These are phyloP conservation scores for Coemansia sp. DNA, from an alignment of 192 early-diverging fungal species.

Conservation along the genomic window DNA sequence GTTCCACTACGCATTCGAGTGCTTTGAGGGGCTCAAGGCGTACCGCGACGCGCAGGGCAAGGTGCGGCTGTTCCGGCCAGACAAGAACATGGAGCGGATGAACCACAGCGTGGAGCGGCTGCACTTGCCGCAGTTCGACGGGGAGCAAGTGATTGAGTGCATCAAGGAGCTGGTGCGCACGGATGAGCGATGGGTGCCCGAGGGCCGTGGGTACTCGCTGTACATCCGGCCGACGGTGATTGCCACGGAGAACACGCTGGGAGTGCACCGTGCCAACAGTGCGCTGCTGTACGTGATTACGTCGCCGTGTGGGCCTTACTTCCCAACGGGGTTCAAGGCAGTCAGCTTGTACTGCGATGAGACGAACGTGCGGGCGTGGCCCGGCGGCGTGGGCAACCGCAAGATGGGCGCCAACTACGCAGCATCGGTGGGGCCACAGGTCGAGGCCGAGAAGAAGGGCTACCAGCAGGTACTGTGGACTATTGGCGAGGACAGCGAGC, in stretches of 20 bases:
- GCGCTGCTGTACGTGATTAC: slow-evolving; percentile 87
- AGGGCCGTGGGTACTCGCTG: slow-evolving; percentile 87
- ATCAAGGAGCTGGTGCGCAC: slow-evolving; percentile 81
- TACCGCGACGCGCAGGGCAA: slow-evolving; percentile 90
- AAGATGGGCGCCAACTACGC: slow-evolving; percentile 81
- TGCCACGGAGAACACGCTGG: slow-evolving; percentile 80
- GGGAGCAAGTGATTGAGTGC: slow-evolving; percentile 74
- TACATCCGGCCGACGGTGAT: slow-evolving; percentile 94
- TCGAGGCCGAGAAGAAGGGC: slow-evolving; percentile 83
- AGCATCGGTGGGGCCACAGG: slow-evolving; percentile 66
- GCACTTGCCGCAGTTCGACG: slow-evolving; percentile 81
- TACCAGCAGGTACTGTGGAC: slow-evolving; percentile 96
- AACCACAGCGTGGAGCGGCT: slow-evolving; percentile 76
- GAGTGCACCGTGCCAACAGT: slow-evolving; percentile 79
- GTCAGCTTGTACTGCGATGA: slow-evolving; percentile 83
- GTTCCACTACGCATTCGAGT: slow-evolving; percentile 93
- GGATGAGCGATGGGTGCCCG: slow-evolving; percentile 89
- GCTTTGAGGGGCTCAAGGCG: slow-evolving; percentile 92
- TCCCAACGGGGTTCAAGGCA: slow-evolving; percentile 90
- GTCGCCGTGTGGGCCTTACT: slow-evolving; percentile 95
- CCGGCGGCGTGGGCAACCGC: slow-evolving; percentile 89
- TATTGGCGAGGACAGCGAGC: slow-evolving; percentile 79
- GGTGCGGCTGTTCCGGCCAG: slow-evolving; percentile 92
- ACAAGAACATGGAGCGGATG: slow-evolving; percentile 96
- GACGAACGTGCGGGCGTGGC: slow-evolving; percentile 91